phyloP scores from a whole-genome alignment of 2,329 filamentous ascomycete species.

The Cercospora sesami region DNA sequence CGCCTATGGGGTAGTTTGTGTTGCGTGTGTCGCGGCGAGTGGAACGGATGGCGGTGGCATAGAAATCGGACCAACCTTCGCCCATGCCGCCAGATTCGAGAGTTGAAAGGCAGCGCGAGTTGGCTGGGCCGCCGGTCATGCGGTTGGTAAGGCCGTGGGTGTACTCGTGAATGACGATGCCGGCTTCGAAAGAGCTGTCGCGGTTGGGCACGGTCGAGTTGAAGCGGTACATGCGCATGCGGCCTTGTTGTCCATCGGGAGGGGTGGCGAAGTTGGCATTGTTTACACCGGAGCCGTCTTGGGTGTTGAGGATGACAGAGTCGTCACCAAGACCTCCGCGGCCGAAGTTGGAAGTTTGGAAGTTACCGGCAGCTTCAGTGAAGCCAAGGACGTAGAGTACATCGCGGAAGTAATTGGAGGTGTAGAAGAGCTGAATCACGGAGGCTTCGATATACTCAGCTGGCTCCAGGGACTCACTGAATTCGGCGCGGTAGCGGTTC shows the following conservation, averaged over 20 bases:
- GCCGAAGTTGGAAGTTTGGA: slow-evolving; percentile 59
- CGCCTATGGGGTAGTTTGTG: slow-evolving; percentile 53
- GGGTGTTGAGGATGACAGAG: slow-evolving; percentile 56
- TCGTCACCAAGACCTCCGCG: slow-evolving; percentile 55
- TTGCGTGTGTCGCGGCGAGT: slow-evolving; percentile 49
- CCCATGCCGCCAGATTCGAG: slow-evolving; percentile 59
- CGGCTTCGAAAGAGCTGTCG: slow-evolving; percentile 60
- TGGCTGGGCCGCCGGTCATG: slow-evolving; percentile 59
- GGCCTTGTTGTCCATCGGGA: slow-evolving; percentile 52
- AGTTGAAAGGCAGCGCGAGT: slow-evolving; percentile 51
- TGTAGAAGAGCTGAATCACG: slow-evolving; percentile 62
- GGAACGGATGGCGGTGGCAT: slow-evolving; percentile 53
- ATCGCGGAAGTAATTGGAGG: slow-evolving; percentile 61
- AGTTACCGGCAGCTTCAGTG: slow-evolving; percentile 60
- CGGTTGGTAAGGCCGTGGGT: slow-evolving; percentile 56
- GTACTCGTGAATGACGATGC: slow-evolving; percentile 62
- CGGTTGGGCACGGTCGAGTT: slow-evolving; percentile 49
- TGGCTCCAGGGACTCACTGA: slow-evolving; percentile 18
- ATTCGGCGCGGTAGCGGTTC: slow-evolving; percentile 43
- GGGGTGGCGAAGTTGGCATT: slow-evolving; percentile 61
- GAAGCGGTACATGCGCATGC: slow-evolving; percentile 64
- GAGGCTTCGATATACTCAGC: slow-evolving; percentile 55
- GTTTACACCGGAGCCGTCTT: slow-evolving; percentile 57
- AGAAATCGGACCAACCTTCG: slow-evolving; percentile 61
- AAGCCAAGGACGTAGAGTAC: slow-evolving; percentile 60